Conservation (phyloP, 192 early-diverging fungal species). For the Umbelopsis ramanniana region DNA sequence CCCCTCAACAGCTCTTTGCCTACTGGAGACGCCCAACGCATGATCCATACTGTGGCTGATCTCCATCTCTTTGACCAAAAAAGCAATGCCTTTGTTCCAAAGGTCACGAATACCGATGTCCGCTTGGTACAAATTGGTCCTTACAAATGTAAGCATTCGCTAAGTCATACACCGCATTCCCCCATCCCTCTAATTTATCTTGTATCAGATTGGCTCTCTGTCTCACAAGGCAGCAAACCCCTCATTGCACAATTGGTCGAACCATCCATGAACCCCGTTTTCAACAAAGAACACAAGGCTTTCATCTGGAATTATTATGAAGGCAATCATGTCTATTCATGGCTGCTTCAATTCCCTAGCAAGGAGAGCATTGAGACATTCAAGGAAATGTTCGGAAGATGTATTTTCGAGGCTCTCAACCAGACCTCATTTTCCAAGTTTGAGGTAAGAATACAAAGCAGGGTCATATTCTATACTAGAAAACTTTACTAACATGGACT, state of each 20-base stretch:
- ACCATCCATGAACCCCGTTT: slow-evolving; percentile 78
- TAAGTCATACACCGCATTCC: too few relatives aligned
- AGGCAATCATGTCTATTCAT: slow-evolving; percentile 67
- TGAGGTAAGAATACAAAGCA: slow-evolving; percentile 33
- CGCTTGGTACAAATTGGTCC: slow-evolving; percentile 40
- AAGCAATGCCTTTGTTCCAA: slow-evolving; percentile 56
- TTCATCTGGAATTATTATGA: slow-evolving; percentile 87
- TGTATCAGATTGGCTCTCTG: slow-evolving; percentile 56
- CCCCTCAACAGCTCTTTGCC: background rate
- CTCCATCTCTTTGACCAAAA: slow-evolving; percentile 71
- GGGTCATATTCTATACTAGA: background rate
- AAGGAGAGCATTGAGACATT: slow-evolving; percentile 56
- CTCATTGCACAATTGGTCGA: slow-evolving; percentile 65
- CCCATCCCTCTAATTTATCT: background rate
- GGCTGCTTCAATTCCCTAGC: slow-evolving; percentile 69
- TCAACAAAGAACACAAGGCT: slow-evolving; percentile 68
- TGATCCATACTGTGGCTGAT: slow-evolving; percentile 54
- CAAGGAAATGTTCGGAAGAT: slow-evolving; percentile 68
- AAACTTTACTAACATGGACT: background rate
- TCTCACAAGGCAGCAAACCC: slow-evolving; percentile 48
- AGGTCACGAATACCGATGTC: slow-evolving; percentile 49
- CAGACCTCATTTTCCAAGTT: slow-evolving; percentile 66
- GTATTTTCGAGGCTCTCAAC: slow-evolving; percentile 79
- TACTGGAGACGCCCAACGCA: slow-evolving; percentile 28
- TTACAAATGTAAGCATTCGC: slow-evolving; percentile 7